These are phyloP conservation scores for Yamadazyma conglobata DNA, from an alignment of 1,139 yeast species.

Conservation along the genomic window DNA sequence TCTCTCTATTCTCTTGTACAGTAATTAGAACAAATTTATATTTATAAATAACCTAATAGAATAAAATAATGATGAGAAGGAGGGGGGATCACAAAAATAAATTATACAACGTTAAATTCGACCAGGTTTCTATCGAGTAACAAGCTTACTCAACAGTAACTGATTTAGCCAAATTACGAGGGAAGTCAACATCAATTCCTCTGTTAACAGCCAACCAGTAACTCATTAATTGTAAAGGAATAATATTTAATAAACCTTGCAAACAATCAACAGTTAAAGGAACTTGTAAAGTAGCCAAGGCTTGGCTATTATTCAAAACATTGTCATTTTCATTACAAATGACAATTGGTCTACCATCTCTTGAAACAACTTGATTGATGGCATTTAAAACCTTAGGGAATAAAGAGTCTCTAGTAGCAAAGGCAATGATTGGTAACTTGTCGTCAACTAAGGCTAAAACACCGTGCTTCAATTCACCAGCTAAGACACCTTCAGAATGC, in stretches of 20 bases:
- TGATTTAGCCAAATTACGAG: slow-evolving; percentile 96
- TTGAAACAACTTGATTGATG: slow-evolving; percentile 93
- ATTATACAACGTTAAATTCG: too few relatives aligned
- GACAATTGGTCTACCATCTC: slow-evolving; percentile 95
- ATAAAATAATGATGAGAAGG: slow-evolving; percentile 1
- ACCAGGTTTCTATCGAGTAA: not conserved
- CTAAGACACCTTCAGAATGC: slow-evolving; percentile 99
- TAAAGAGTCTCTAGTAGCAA: slow-evolving; percentile 96
- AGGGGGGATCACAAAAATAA: slow-evolving; percentile 1
- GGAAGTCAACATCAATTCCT: slow-evolving; percentile 97
- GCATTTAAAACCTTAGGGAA: slow-evolving; percentile 97
- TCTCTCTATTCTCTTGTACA: too few relatives aligned
- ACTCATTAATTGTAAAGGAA: slow-evolving; percentile 94
- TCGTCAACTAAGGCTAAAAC: slow-evolving; percentile 96
- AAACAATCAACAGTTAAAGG: slow-evolving; percentile 96
- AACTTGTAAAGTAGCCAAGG: slow-evolving; percentile 74
- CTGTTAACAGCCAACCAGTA: slow-evolving; percentile 96
- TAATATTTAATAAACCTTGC: slow-evolving; percentile 92
- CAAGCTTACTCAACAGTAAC: slow-evolving; percentile 80
- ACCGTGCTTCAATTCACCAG: slow-evolving; percentile 99
- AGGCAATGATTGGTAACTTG: slow-evolving; percentile 86
- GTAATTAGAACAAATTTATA: too few relatives aligned
- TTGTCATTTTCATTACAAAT: slow-evolving; percentile 89
- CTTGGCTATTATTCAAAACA: slow-evolving; percentile 49
- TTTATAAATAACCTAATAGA: slow-evolving; percentile 1